Evolutionary conservation across 768 basidiomycete genomes (phyloP).

Genomic region (Arthromyces matolae): DNA sequence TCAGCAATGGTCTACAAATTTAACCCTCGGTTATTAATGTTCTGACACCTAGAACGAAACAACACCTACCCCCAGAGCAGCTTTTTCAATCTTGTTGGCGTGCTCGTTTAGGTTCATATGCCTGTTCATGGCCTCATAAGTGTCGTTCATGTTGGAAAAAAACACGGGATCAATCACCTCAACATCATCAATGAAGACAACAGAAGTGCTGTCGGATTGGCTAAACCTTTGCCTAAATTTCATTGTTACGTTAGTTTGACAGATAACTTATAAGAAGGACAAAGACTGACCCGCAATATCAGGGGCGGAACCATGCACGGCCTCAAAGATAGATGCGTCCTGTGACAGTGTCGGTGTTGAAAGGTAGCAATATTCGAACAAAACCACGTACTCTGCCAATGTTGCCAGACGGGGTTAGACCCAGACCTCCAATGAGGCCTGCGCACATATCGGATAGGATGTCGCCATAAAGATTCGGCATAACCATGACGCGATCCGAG

Average conservation of each 20-base stretch:
- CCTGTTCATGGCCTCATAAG: conserved; percentile 35
- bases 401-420: conserved; percentile 95
- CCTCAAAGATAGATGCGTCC: conserved; percentile 99
- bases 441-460: conserved; percentile 98
- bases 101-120: conserved; percentile 89
- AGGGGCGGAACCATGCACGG: conserved; percentile 98
- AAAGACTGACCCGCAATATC: conserved; percentile 81
- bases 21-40: conserved; percentile 9
- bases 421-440: conserved; percentile 95
- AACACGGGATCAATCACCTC: too few relatives aligned
- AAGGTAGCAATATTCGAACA: conserved; percentile 4
- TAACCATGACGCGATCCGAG: conserved; percentile 98
- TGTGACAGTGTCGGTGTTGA: conserved; percentile 31
- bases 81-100: conserved; percentile 89
- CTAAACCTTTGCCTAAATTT: conserved; percentile 73
- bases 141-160: too few relatives aligned
- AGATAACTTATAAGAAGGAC: background rate
- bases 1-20: conserved; percentile 87
- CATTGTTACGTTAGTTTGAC: conserved; percentile 7
- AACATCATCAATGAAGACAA: conserved; percentile 98
- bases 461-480: conserved; percentile 97
- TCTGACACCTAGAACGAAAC: background rate
- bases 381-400: conserved; percentile 70
- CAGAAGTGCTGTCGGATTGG: conserved; percentile 98
- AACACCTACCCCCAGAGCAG: conserved; percentile 73